These are phyloP conservation scores for Nakaseomyces glabratus DNA, from an alignment of 1,139 yeast species.

Conservation along the genomic window DNA sequence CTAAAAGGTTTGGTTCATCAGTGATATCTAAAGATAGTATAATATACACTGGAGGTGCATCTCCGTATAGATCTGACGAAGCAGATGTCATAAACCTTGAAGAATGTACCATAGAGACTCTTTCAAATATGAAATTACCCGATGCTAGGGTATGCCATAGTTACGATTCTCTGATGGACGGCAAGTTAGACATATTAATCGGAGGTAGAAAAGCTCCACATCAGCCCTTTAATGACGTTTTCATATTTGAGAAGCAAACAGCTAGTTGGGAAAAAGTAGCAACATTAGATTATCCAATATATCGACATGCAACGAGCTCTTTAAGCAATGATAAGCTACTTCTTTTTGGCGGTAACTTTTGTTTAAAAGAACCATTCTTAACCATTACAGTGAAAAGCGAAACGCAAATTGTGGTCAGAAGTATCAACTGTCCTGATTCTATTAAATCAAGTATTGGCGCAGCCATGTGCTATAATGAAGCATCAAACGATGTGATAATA, in stretches of 20 bases:
- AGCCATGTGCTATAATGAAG: not conserved
- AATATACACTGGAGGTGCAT: slow-evolving; percentile 39
- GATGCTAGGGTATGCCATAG: slow-evolving; percentile 55
- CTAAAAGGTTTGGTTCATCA: slow-evolving; percentile 17
- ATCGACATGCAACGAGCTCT: slow-evolving; percentile 45
- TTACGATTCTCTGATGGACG: slow-evolving; percentile 32
- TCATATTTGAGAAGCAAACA: slow-evolving; percentile 25
- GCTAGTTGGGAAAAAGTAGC: slow-evolving; percentile 35
- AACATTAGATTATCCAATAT: slow-evolving; percentile 38
- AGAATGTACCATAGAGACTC: slow-evolving; percentile 7
- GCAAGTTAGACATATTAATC: slow-evolving; percentile 34
- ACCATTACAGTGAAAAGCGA: slow-evolving; percentile 6
- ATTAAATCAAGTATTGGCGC: not conserved
- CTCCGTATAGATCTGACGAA: slow-evolving; percentile 20
- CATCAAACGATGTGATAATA: slow-evolving; percentile 13
- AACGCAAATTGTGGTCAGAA: slow-evolving; percentile 23
- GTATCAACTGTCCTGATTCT: slow-evolving; percentile 5
- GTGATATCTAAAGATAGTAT: slow-evolving; percentile 14
- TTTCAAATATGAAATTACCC: slow-evolving; percentile 8
- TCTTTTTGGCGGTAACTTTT: slow-evolving; percentile 45
- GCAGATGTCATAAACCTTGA: slow-evolving; percentile 15
- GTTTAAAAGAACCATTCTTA: not conserved
- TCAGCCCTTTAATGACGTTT: slow-evolving; percentile 36
- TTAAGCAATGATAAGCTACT: slow-evolving; percentile 34
- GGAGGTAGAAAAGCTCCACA: slow-evolving; percentile 70